Evolutionary conservation across 768 basidiomycete genomes (phyloP).

Genomic region (Suillus brevipes): DNA sequence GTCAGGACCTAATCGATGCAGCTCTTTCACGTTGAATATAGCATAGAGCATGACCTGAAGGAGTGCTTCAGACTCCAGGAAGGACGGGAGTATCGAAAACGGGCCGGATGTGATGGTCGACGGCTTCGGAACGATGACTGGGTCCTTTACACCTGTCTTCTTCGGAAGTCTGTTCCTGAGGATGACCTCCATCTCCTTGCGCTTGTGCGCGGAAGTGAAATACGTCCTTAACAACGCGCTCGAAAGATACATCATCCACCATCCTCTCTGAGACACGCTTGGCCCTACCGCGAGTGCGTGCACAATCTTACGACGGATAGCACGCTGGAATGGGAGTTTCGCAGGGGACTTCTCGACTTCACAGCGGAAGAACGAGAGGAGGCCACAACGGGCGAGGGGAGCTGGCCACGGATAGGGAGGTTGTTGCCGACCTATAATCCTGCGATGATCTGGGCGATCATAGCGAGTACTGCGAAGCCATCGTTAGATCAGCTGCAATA

Average conservation of each 20-base stretch:
- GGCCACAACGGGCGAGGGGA: constrained; percentile 86
- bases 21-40: constrained; percentile 66
- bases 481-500: constrained; percentile 6
- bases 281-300: constrained; percentile 89
- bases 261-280: constrained; percentile 87
- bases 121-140: constrained; percentile 74
- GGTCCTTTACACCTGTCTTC: constrained; percentile 57
- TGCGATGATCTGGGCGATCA: constrained; percentile 93
- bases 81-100: constrained; percentile 59
- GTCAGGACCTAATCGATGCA: constrained; percentile 77
- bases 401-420: constrained; percentile 90
- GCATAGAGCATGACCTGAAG: constrained; percentile 84
- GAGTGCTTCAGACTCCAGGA: constrained; percentile 70
- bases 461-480: constrained; percentile 63
- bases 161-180: constrained; percentile 68
- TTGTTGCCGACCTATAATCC: constrained; percentile 98
- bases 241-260: constrained; percentile 81
- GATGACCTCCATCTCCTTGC: constrained; percentile 85
- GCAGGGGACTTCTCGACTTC: constrained; percentile 45
- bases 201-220: constrained; percentile 77
- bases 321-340: constrained; percentile 59
- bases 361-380: constrained; percentile 78
- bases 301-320: constrained; percentile 82
- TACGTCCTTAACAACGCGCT: constrained; percentile 73
- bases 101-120: constrained; percentile 67